Conservation (phyloP, 352 stramenopile genomes). For the Pythium scleroteichum region DNA sequence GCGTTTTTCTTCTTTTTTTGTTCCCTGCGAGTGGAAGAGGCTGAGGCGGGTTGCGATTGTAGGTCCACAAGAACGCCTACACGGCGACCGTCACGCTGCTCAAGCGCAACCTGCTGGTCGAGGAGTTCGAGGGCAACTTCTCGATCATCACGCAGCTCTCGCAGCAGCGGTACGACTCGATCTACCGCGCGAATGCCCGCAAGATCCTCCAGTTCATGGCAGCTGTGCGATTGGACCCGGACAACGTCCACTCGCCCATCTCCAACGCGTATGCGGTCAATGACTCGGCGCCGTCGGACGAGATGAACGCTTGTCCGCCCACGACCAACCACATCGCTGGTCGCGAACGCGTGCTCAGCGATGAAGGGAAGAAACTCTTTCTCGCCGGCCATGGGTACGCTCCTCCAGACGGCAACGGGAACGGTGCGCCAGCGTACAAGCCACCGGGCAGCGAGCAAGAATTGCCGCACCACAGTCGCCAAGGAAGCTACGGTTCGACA, state of each 20-base stretch:
- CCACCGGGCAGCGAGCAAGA: conserved; percentile 31
- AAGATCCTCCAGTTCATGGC: conserved; percentile 86
- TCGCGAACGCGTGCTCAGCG: conserved; percentile 74
- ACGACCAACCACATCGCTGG: conserved; percentile 69
- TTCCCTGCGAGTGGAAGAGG: background rate
- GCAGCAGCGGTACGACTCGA: conserved; percentile 80
- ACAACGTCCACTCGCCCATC: conserved; percentile 63
- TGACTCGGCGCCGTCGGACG: conserved; percentile 42
- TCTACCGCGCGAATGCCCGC: conserved; percentile 75
- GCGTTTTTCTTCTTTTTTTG: background rate
- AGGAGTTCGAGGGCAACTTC: conserved; percentile 81
- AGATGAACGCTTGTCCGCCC: conserved; percentile 58
- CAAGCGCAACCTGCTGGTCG: conserved; percentile 76
- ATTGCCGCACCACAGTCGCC: conserved; percentile 39
- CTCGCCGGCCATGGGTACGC: conserved; percentile 48
- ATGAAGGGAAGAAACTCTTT: conserved; percentile 86
- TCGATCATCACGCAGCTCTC: conserved; percentile 82
- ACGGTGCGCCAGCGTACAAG: conserved; percentile 9
- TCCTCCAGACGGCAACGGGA: conserved; percentile 10
- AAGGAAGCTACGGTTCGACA: conserved; percentile 50
- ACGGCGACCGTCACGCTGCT: conserved; percentile 65
- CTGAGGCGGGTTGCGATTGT: background rate
- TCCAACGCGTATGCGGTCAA: conserved; percentile 35
- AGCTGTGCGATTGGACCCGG: conserved; percentile 73
- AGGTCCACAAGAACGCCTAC: conserved; percentile 84